Percentiles rank a stretch among this genome's conserved stretches.
These are phyloP conservation scores for Micromonas commoda DNA, from an alignment of 139 green algal genomes.

Conservation along the genomic window DNA sequence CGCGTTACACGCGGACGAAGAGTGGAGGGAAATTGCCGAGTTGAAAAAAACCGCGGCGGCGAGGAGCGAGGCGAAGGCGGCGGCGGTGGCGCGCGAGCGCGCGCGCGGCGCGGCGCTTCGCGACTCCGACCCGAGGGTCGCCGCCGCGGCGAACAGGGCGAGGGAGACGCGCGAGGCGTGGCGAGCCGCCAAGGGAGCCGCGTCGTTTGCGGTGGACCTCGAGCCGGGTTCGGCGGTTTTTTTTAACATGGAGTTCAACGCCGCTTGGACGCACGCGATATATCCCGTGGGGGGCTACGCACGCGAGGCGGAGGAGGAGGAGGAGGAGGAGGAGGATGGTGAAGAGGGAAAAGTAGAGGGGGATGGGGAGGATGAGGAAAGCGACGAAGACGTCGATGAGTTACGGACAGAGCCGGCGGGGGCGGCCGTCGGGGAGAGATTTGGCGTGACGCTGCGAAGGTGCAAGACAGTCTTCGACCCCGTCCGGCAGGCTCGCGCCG, in stretches of 20 bases:
- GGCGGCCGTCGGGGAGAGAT: neutral
- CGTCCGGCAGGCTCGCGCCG: neutral
- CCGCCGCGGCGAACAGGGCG: neutral
- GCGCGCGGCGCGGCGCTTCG: neutral
- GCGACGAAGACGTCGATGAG: neutral
- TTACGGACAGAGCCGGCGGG: neutral
- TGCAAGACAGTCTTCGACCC: neutral
- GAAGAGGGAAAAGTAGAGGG: neutral
- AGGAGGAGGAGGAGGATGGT: neutral
- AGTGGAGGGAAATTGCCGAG: neutral
- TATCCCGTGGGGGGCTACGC: neutral
- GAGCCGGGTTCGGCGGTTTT: neutral
- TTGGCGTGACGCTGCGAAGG: neutral
- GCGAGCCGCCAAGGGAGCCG: neutral
- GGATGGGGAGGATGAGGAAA: neutral
- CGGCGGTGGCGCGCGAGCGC: neutral
- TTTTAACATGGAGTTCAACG: neutral
- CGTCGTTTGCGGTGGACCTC: neutral
- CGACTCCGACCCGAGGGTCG: neutral
- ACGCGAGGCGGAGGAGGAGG: neutral
- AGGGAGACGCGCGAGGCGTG: neutral
- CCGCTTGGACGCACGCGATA: neutral
- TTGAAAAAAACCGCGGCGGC: neutral
- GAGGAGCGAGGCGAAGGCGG: neutral
- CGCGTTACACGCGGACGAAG: neutral